Base-by-base conservation (phyloP, 805 yeast genomes). In the Kazachstania taianensis region DNA sequence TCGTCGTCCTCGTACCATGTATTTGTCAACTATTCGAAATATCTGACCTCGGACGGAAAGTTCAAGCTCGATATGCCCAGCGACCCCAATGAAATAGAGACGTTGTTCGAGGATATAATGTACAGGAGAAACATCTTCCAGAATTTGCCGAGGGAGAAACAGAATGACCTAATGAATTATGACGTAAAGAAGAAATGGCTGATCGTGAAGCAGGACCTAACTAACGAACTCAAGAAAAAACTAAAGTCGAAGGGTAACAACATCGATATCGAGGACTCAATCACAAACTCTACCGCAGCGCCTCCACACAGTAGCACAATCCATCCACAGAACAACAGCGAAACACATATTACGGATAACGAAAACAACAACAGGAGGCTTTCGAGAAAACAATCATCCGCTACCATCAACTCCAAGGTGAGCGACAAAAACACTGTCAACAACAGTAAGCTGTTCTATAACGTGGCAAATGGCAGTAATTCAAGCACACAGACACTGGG, bases 121-220 rank as follows among this genome's bases (percentile, higher is more conserved):
- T 78, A 73, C 35, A 75, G 77, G 47, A 73, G 96, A 49, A 94
- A 87, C 54, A 51, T 57, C 13, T 81, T 84, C 59, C 74, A 69
- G 41, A 61, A 68, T 28, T 62, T 81, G 22, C 83, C 95, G 0
- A 73, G 73, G 18, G 73, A 72, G 35, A 94, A 92, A 3, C 77
- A 78, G 45, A 70, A 66, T 38, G 92, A 83, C 51, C 76, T 89
- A 81, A 67, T 74, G 49, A 72, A 70, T 46, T 86, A 81, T 52
- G 72, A 81, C 29, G 63, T 73, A 0, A 83, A 80, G 33, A 83
- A 85, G 49, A 89, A 89, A 59, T 86, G 96, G 94, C 77, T 83
- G 79, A 68, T 87, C 45, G 79, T 87, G 28, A 75, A 81, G 45
- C 96, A 87, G 56, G 95, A 86, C 55, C 75, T 80, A 17, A 68